Percentiles rank a stretch among this genome's conserved stretches.
phyloP scores from a whole-genome alignment of 1,284 basidiomycete species.

The Leccinum proximum region DNA sequence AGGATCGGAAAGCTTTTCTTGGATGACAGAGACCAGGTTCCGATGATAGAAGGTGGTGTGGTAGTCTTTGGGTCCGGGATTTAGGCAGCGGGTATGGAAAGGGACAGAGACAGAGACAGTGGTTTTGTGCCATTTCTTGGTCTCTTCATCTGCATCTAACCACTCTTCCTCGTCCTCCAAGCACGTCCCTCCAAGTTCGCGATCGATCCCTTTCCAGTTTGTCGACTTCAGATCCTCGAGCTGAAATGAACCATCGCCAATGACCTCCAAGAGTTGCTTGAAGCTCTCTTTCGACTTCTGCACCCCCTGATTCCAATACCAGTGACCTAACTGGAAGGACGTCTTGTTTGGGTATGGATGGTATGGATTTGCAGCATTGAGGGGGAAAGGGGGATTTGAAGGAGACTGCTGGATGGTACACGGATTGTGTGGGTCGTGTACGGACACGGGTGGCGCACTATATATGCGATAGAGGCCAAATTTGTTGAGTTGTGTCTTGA shows the following conservation, averaged over 20 bases:
- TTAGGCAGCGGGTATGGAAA: background rate
- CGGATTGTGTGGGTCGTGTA: background rate
- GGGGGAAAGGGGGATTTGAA: background rate
- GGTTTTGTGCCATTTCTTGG: background rate
- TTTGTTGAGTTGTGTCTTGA: background rate
- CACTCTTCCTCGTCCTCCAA: background rate
- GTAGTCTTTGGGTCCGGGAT: too few relatives aligned
- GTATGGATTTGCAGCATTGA: background rate
- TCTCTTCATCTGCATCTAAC: background rate
- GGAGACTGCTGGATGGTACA: background rate
- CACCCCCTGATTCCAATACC: background rate
- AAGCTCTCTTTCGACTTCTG: background rate
- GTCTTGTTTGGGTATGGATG: background rate
- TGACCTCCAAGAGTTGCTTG: background rate
- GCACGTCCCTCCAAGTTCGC: background rate
- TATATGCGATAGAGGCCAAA: background rate
- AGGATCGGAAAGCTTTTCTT: background rate
- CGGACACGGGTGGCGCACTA: background rate
- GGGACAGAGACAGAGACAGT: background rate
- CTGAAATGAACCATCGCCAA: background rate
- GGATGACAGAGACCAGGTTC: background rate
- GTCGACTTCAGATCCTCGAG: background rate
- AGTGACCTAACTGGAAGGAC: background rate
- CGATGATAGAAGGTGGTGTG: background rate
- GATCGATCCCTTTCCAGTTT: background rate